phyloP scores from a whole-genome alignment of 352 stramenopile species.

The Phytophthora agathidicida region DNA sequence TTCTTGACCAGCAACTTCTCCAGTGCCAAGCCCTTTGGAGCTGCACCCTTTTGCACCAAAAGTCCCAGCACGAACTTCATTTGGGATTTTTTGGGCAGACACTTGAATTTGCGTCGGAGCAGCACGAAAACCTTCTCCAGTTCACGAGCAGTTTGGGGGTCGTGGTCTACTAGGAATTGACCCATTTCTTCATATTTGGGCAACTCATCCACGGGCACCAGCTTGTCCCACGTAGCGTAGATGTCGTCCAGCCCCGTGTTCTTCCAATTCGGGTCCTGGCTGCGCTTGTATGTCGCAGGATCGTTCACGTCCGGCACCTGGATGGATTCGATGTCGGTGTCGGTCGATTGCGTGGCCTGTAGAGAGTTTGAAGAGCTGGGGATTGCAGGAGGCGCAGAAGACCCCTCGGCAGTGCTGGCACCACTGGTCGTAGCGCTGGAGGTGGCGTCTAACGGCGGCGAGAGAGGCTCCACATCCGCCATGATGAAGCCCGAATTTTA shows the following conservation, averaged over 20 bases:
- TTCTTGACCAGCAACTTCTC: slow-evolving; percentile 90
- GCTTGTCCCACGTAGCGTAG: slow-evolving; percentile 84
- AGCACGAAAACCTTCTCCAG: slow-evolving; percentile 88
- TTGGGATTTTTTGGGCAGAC: slow-evolving; percentile 91
- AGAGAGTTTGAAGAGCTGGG: neutral
- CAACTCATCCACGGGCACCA: slow-evolving; percentile 72
- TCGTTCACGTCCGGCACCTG: slow-evolving; percentile 63
- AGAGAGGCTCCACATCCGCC: slow-evolving; percentile 21
- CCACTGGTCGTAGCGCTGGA: slow-evolving; percentile 4
- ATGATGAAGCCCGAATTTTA: slow-evolving; percentile 13
- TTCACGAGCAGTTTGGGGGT: slow-evolving; percentile 77
- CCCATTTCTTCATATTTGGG: slow-evolving; percentile 83
- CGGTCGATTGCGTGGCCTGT: neutral
- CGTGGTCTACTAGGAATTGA: slow-evolving; percentile 71
- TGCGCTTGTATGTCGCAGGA: slow-evolving; percentile 88
- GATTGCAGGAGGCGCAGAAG: slow-evolving; percentile 4
- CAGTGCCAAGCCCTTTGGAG: slow-evolving; percentile 55
- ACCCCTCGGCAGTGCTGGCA: neutral
- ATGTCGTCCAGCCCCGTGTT: slow-evolving; percentile 90
- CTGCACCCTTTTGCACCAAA: slow-evolving; percentile 69
- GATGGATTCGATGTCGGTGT: slow-evolving; percentile 42
- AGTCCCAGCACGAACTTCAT: slow-evolving; percentile 89
- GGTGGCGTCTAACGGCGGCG: neutral
- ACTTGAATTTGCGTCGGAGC: slow-evolving; percentile 89
- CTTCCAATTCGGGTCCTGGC: slow-evolving; percentile 76